Percentiles rank a stretch among this genome's conserved stretches.
These are phyloP conservation scores for Panus rudis DNA, from an alignment of 768 basidiomycete species.

Conservation along the genomic window DNA sequence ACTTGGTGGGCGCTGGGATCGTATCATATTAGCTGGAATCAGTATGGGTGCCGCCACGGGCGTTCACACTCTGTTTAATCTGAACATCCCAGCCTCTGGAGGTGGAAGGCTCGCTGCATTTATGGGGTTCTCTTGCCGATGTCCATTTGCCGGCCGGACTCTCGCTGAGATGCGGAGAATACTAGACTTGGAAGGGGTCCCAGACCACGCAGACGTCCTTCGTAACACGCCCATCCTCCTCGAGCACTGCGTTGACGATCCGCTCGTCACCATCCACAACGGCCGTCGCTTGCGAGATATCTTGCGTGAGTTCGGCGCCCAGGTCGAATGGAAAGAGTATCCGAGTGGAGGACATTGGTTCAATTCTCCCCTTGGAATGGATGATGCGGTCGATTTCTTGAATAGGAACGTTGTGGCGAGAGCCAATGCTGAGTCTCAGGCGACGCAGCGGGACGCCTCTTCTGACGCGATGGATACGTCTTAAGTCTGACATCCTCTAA, in stretches of 20 bases:
- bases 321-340: slow-evolving; percentile 5
- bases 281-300: slow-evolving; percentile 1
- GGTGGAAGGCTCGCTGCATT: no score
- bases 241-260: slow-evolving; percentile 5
- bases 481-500: no score
- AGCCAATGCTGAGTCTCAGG: background rate
- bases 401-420: background rate
- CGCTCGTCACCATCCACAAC: background rate
- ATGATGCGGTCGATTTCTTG: slow-evolving; percentile 1
- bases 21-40: slow-evolving; percentile 1
- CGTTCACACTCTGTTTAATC: no score
- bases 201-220: slow-evolving; percentile 1
- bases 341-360: slow-evolving; percentile 5
- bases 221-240: slow-evolving; percentile 2
- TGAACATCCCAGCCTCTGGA: no score
- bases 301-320: slow-evolving; percentile 2
- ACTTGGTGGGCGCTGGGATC: slow-evolving; percentile 1
- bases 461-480: no score
- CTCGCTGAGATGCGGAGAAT: slow-evolving; percentile 1
- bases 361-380: slow-evolving; percentile 4
- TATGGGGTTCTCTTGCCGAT: slow-evolving; percentile 1
- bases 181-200: background rate
- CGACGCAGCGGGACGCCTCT: no score
- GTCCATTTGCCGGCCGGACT: background rate
- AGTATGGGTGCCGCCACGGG: slow-evolving; percentile 4